Percentiles rank a stretch among this genome's conserved stretches.
Evolutionary conservation across 306 rosid genomes (phyloP).

Genomic region (Casuarina equisetifolia): DNA sequence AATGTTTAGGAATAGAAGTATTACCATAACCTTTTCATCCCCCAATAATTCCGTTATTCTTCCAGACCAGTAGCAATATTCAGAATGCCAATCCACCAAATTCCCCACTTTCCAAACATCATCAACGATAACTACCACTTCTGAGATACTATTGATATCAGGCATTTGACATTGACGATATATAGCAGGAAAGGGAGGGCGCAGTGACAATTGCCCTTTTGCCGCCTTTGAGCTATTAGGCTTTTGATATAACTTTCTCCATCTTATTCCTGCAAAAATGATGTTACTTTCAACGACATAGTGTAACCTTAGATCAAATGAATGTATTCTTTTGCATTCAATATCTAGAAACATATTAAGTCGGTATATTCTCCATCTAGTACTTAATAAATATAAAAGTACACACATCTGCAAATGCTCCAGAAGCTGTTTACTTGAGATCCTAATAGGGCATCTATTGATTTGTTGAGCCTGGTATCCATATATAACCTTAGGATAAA

Average conservation of each 20-base stretch:
- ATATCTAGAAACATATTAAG: neutral
- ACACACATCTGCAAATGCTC: neutral
- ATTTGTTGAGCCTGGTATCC: neutral
- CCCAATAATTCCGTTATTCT: slow-evolving; percentile 46
- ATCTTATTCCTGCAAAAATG: slow-evolving; percentile 46
- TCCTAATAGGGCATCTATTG: neutral
- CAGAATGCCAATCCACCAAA: slow-evolving; percentile 78
- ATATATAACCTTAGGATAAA: neutral
- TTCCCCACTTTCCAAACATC: slow-evolving; percentile 73
- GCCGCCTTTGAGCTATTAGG: slow-evolving; percentile 26
- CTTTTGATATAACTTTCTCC: slow-evolving; percentile 55
- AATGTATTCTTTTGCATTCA: neutral
- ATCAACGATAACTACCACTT: slow-evolving; percentile 43
- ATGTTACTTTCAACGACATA: neutral
- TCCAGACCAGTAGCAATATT: slow-evolving; percentile 83
- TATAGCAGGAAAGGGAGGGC: slow-evolving; percentile 66
- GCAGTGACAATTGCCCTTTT: slow-evolving; percentile 54
- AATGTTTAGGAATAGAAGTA: slow-evolving; percentile 18
- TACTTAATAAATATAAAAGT: neutral
- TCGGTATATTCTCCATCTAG: neutral
- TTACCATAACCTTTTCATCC: slow-evolving; percentile 57
- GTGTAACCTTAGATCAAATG: slow-evolving; percentile 8
- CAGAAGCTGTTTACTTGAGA: neutral
- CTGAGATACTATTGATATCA: slow-evolving; percentile 42
- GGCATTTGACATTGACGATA: slow-evolving; percentile 46